These are phyloP conservation scores for Globisporangium viniferum DNA, from an alignment of 352 stramenopile species.

Conservation along the genomic window DNA sequence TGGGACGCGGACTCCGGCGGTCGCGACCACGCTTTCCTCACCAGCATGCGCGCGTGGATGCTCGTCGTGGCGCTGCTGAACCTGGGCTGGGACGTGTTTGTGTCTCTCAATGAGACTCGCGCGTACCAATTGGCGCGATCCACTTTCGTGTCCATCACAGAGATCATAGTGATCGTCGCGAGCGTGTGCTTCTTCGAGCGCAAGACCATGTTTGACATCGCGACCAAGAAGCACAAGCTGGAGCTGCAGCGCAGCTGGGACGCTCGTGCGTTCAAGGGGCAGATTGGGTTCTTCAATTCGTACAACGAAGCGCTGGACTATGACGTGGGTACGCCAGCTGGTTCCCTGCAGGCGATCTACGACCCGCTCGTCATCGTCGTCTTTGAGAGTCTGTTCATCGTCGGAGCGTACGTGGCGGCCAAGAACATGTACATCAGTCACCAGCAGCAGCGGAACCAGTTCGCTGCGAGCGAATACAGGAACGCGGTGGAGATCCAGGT, in stretches of 20 bases:
- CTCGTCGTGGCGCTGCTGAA: conserved; percentile 38
- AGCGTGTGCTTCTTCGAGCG: conserved; percentile 28
- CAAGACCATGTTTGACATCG: conserved; percentile 24
- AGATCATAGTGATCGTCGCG: conserved; percentile 33
- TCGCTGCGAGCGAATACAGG: conserved; percentile 1
- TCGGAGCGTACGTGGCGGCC: background rate
- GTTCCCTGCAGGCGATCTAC: conserved; percentile 29
- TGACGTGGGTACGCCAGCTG: conserved; percentile 26
- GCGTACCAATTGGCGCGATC: conserved; percentile 38
- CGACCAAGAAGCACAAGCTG: conserved; percentile 29
- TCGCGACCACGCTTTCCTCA: conserved; percentile 27
- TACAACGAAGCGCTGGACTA: conserved; percentile 53
- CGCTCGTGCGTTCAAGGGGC: conserved; percentile 25
- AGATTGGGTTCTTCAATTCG: conserved; percentile 36
- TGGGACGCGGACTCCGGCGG: conserved; percentile 27
- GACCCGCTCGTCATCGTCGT: conserved; percentile 33
- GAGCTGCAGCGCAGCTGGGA: conserved; percentile 39
- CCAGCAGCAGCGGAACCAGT: background rate
- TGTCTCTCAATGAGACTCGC: conserved; percentile 26
- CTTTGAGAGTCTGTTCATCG: conserved; percentile 20
- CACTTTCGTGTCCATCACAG: conserved; percentile 35
- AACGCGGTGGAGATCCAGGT: conserved; percentile 11
- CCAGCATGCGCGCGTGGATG: conserved; percentile 46
- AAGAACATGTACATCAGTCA: conserved; percentile 8
- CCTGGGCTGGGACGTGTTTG: conserved; percentile 34